Percentiles rank a stretch among this genome's conserved stretches.
Conservation (phyloP, 2,329 filamentous ascomycete species). For the Colletotrichum phormii region DNA sequence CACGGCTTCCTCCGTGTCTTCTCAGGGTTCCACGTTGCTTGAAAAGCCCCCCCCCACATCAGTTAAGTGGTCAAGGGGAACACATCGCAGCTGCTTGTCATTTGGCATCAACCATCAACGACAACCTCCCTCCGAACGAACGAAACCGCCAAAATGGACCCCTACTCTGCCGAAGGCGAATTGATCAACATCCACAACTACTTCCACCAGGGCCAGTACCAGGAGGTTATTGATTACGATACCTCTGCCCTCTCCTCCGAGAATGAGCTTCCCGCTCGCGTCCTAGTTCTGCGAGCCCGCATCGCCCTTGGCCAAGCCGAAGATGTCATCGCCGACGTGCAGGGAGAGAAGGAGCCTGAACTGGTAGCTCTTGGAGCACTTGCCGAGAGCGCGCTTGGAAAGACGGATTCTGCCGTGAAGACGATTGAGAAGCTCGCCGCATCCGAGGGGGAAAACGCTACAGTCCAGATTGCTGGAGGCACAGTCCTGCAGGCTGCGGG, state of each 20-base stretch:
- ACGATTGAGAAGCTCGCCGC: slow-evolving; percentile 75
- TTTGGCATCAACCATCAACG: slow-evolving; percentile 42
- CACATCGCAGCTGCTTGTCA: slow-evolving; percentile 36
- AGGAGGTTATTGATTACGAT: slow-evolving; percentile 87
- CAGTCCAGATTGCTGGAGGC: slow-evolving; percentile 85
- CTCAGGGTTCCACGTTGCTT: slow-evolving; percentile 63
- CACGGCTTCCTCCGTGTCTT: slow-evolving; percentile 55
- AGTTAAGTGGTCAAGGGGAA: slow-evolving; percentile 41
- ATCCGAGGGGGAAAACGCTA: slow-evolving; percentile 76
- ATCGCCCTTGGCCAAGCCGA: slow-evolving; percentile 84
- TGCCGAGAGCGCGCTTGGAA: slow-evolving; percentile 73
- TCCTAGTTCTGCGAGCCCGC: slow-evolving; percentile 84
- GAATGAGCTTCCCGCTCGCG: slow-evolving; percentile 80
- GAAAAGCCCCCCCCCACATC: slow-evolving; percentile 57
- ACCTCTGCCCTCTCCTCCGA: slow-evolving; percentile 80
- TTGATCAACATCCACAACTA: slow-evolving; percentile 78
- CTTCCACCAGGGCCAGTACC: slow-evolving; percentile 86
- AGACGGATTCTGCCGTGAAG: slow-evolving; percentile 70
- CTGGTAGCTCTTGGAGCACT: slow-evolving; percentile 81
- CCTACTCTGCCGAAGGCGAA: slow-evolving; percentile 78
- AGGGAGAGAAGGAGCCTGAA: slow-evolving; percentile 74
- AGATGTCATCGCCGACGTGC: slow-evolving; percentile 76
- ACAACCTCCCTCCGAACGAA: slow-evolving; percentile 2
- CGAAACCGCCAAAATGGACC: slow-evolving; percentile 66
- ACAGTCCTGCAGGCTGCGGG: slow-evolving; percentile 84